phyloP scores from a whole-genome alignment of 148 eudicot genomes.

The Rhododendron simsii region DNA sequence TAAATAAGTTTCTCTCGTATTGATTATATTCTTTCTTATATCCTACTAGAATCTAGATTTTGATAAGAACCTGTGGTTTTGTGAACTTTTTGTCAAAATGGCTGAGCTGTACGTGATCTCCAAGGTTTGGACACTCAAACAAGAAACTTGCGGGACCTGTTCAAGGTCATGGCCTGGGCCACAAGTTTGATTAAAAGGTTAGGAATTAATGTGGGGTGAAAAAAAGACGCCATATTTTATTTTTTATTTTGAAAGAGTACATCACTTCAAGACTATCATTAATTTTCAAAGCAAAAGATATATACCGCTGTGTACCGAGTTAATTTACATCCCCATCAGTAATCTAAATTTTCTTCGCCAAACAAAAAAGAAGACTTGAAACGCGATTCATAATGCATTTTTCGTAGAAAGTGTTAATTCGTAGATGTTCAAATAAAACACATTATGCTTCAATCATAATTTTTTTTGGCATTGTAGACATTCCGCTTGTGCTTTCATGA shows the following conservation, averaged over 20 bases:
- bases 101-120: neutral
- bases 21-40: neutral
- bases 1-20: too few species aligned
- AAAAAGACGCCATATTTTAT: neutral
- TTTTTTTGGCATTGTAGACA: too few species aligned
- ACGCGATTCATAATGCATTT: too few species aligned
- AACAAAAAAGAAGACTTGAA: neutral
- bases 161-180: neutral
- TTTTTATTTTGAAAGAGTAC: neutral
- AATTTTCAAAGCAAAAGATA: neutral
- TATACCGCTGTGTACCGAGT: too few species aligned
- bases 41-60: neutral
- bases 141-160: neutral
- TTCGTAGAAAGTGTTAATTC: too few species aligned
- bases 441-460: too few species aligned
- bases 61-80: neutral
- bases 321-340: too few species aligned
- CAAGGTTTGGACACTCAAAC: neutral
- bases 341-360: too few species aligned
- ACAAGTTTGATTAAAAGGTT: neutral
- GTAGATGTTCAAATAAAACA: too few species aligned
- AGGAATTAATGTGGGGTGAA: neutral
- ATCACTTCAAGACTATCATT: neutral
- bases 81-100: neutral
- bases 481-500: too few species aligned